Evolutionary conservation across 495 filamentous ascomycete species (phyloP), one percentile per base, ranked within the genome.

Genomic region (Parachaetomium inaequale): DNA sequence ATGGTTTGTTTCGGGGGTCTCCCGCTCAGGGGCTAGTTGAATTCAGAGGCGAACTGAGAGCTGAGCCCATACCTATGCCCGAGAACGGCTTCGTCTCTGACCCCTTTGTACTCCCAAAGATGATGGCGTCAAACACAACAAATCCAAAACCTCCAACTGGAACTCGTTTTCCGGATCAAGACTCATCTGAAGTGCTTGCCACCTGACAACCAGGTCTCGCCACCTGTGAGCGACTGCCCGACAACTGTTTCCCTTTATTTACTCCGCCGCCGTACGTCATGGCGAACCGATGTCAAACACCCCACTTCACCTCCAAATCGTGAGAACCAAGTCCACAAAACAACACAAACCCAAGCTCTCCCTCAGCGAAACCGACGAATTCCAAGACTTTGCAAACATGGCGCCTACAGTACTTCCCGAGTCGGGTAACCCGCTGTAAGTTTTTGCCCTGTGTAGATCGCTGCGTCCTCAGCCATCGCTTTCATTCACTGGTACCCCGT

Each of bases 391-490:
- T 15, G 7, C 17, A 7, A 56, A 60, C 21, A 84, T 84, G 82
- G 62, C 80, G 19, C 80, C 81, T 21, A 84, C 81, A 7, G 71
- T 79, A 49, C 77, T 84, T 36, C 81, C 81, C 29, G 76, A 72
- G 14, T 79, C 76, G 36, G 82, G 82, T 38, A 84, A 84, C 61
- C 82, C 82, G 31, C 64, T 83, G 82, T 83, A 73, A 70, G 81
- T 78, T 29, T 59, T 12, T n/a, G n/a, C n/a, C 14, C 31, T 52
- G n/a, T 25, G 12, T 26, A 26, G 14, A 8, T 66, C 38, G 47
- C 53, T 46, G 19, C 52, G 1, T 25, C 12, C 17, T 14, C 32
- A 2, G 21, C 8, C 34, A 38, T 31, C 25, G 38, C 38, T 61
- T 42, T 54, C 46, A 29, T 15, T 25, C 19, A 23, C 15, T 46